These are phyloP conservation scores for Saccharomycopsis malanga DNA, from an alignment of 805 yeast genomes.

Conservation along the genomic window DNA sequence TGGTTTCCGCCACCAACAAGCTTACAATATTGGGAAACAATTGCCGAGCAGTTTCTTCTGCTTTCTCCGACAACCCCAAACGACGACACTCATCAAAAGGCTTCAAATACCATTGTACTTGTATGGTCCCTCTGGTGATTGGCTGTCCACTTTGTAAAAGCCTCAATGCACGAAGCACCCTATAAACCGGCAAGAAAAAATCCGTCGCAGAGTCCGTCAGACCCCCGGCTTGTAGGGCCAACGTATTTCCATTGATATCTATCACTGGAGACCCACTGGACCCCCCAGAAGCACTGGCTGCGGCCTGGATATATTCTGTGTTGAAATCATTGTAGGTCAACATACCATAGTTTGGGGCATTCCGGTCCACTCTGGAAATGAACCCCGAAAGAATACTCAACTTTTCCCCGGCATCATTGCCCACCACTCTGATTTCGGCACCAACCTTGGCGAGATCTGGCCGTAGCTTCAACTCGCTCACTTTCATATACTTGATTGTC, in stretches of 20 bases:
- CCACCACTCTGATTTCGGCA: slow-evolving; percentile 86
- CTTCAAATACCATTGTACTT: slow-evolving; percentile 78
- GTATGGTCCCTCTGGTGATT: slow-evolving; percentile 85
- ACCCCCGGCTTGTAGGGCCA: slow-evolving; percentile 94
- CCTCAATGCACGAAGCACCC: slow-evolving; percentile 73
- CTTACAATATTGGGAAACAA: slow-evolving; percentile 50
- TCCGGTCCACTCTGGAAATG: slow-evolving; percentile 49
- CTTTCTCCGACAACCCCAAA: slow-evolving; percentile 69
- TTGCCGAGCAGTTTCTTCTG: slow-evolving; percentile 62
- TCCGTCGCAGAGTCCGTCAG: slow-evolving; percentile 87
- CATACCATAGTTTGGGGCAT: slow-evolving; percentile 90
- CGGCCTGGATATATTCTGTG: slow-evolving; percentile 92
- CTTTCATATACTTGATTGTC: slow-evolving; percentile 63
- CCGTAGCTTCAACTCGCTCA: slow-evolving; percentile 56
- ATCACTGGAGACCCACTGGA: slow-evolving; percentile 97
- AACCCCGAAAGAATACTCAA: slow-evolving; percentile 83
- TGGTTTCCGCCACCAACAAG: slow-evolving; percentile 11
- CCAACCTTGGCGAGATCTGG: slow-evolving; percentile 91
- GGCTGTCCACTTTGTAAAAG: slow-evolving; percentile 56
- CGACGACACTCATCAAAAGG: slow-evolving; percentile 90
- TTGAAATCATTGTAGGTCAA: slow-evolving; percentile 87
- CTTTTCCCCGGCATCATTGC: slow-evolving; percentile 96
- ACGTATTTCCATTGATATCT: slow-evolving; percentile 76
- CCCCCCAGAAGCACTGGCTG: slow-evolving; percentile 94
- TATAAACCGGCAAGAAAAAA: slow-evolving; percentile 78